Conservation (phyloP, 139 green algal species). For the Bryopsis sp. region DNA sequence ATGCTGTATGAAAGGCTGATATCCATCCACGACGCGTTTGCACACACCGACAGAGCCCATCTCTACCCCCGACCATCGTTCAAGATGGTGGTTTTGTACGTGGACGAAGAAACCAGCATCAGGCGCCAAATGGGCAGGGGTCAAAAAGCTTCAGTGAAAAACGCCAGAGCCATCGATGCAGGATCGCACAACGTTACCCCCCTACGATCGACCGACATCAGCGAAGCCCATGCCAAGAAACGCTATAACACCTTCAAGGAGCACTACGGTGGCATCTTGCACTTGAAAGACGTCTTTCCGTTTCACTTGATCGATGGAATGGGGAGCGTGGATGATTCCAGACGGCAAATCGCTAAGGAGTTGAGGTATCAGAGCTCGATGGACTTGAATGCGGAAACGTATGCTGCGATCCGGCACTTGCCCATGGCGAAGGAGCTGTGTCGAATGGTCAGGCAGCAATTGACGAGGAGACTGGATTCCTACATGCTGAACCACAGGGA, state of each 20-base stretch:
- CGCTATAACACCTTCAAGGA: slow-evolving; percentile 11
- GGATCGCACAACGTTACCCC: not conserved
- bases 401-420: slow-evolving; percentile 8
- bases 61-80: not conserved
- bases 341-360: slow-evolving; percentile 9
- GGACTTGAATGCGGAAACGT: slow-evolving; percentile 7
- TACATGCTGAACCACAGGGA: not conserved
- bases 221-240: not conserved
- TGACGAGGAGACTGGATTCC: slow-evolving; percentile 9
- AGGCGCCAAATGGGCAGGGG: not conserved
- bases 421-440: slow-evolving; percentile 14
- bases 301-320: slow-evolving; percentile 19
- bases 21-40: not conserved
- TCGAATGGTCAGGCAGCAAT: not conserved
- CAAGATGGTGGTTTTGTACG: slow-evolving; percentile 9
- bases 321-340: slow-evolving; percentile 1
- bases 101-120: slow-evolving; percentile 13
- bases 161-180: not conserved
- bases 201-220: not conserved
- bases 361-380: slow-evolving; percentile 13
- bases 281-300: slow-evolving; percentile 11
- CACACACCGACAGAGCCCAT: not conserved
- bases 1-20: slow-evolving; percentile 10
- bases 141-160: not conserved
- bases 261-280: slow-evolving; percentile 3